Percentiles rank a stretch among this genome's conserved stretches.
These are phyloP conservation scores for Thymus quinquecostatus DNA, from an alignment of 257 asterid species.

Conservation along the genomic window DNA sequence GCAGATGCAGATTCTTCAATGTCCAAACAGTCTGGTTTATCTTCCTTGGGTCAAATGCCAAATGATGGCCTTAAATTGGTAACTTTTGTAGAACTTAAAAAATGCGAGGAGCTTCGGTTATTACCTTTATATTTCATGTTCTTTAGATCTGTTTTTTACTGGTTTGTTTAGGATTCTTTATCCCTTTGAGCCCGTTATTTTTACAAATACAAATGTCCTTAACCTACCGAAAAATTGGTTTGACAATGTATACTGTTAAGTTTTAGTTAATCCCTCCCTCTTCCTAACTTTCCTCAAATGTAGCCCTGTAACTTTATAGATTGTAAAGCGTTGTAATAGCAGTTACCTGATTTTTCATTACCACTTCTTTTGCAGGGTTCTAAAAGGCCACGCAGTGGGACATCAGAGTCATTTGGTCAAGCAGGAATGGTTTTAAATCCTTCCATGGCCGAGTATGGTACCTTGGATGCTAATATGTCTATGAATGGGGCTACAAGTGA, in stretches of 20 bases:
- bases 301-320: constrained; percentile 8
- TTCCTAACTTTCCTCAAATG: constrained; percentile 11
- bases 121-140: constrained; percentile 3
- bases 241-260: constrained; percentile 1
- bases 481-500: constrained; percentile 61
- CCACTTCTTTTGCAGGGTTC: constrained; percentile 58
- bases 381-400: constrained; percentile 73
- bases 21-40: constrained; percentile 87
- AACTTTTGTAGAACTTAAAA: constrained; percentile 30
- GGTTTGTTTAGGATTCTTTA: neutral
- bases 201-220: neutral
- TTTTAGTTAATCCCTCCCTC: constrained; percentile 3
- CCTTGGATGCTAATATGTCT: constrained; percentile 65
- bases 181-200: neutral
- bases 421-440: constrained; percentile 81
- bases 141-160: neutral
- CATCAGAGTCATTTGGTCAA: constrained; percentile 80
- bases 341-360: constrained; percentile 15
- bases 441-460: constrained; percentile 68
- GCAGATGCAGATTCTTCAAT: constrained; percentile 96
- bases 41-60: constrained; percentile 70
- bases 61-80: constrained; percentile 69
- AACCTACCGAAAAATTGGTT: neutral
- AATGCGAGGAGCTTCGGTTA: constrained; percentile 11
- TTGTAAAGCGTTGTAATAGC: neutral